Percentiles rank a stretch among this genome's conserved stretches.
Conservation (phyloP, 2,329 filamentous ascomycete species). For the Coniochaeta sp. region DNA sequence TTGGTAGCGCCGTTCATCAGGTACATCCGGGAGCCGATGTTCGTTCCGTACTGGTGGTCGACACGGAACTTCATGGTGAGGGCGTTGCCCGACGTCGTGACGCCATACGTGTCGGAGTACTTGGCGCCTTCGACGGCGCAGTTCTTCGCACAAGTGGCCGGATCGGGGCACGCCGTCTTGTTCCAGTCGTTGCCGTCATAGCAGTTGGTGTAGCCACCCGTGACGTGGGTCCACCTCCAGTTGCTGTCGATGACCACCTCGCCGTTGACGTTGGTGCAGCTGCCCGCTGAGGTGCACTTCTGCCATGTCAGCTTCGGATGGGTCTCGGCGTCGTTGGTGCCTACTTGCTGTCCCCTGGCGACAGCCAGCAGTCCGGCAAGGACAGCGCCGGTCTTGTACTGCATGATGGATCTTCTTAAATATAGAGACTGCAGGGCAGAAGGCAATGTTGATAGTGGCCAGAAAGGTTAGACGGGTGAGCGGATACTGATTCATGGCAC, state of each 20-base stretch:
- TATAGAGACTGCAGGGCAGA: neutral
- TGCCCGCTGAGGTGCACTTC: constrained; percentile 12
- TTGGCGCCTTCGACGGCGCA: constrained; percentile 36
- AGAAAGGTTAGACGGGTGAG: neutral
- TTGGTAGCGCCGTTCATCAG: constrained; percentile 43
- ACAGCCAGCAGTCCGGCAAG: constrained; percentile 9
- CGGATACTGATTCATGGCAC: neutral
- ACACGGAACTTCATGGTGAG: constrained; percentile 43
- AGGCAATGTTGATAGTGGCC: neutral
- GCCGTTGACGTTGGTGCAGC: constrained; percentile 2
- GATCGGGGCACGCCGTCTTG: constrained; percentile 24
- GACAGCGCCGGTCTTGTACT: neutral
- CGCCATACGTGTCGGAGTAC: constrained; percentile 34
- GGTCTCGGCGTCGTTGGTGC: constrained; percentile 15
- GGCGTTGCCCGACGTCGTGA: constrained; percentile 32
- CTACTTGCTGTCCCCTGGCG: constrained; percentile 15
- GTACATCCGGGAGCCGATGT: constrained; percentile 40
- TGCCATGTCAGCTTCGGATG: constrained; percentile 19
- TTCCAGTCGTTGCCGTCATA: constrained; percentile 29
- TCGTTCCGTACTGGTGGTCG: constrained; percentile 26
- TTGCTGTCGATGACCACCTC: constrained; percentile 20
- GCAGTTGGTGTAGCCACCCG: constrained; percentile 31
- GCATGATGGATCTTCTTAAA: neutral
- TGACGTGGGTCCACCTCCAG: constrained; percentile 39
- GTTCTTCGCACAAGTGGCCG: constrained; percentile 28